Conservation (phyloP, 306 rosid genomes). For the Luffa aegyptiaca region DNA sequence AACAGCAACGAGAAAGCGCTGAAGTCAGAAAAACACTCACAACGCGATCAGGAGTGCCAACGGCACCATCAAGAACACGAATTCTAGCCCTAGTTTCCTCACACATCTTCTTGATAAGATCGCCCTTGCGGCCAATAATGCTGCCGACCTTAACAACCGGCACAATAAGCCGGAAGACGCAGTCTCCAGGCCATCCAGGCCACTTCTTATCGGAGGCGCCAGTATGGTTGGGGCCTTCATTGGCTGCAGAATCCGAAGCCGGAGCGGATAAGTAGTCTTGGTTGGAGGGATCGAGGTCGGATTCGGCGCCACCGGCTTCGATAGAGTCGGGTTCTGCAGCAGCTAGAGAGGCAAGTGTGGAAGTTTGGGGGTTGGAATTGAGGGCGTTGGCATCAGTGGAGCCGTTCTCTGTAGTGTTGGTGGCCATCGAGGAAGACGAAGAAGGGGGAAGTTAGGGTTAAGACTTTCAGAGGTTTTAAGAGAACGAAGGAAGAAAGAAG, state of each 20-base stretch:
- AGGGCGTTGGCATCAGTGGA: neutral
- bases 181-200: constrained; percentile 98
- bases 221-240: neutral
- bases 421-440: neutral
- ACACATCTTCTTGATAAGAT: constrained; percentile 77
- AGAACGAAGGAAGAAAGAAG: neutral
- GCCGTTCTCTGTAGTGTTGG: constrained; percentile 12
- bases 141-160: constrained; percentile 86
- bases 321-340: neutral
- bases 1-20: constrained; percentile 18
- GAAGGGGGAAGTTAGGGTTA: neutral
- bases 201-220: constrained; percentile 43
- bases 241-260: constrained; percentile 9
- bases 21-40: constrained; percentile 32
- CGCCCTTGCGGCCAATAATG: constrained; percentile 94
- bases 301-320: neutral
- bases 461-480: constrained; percentile 1
- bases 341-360: neutral
- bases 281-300: constrained; percentile 10
- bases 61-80: constrained; percentile 85
- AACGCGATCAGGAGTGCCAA: constrained; percentile 75
- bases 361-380: neutral
- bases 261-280: constrained; percentile 13
- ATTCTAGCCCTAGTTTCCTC: constrained; percentile 97
- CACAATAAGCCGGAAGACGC: constrained; percentile 75